Evolutionary conservation across 2,329 filamentous ascomycete genomes (phyloP).

Genomic region (Venturia aucupariae): DNA sequence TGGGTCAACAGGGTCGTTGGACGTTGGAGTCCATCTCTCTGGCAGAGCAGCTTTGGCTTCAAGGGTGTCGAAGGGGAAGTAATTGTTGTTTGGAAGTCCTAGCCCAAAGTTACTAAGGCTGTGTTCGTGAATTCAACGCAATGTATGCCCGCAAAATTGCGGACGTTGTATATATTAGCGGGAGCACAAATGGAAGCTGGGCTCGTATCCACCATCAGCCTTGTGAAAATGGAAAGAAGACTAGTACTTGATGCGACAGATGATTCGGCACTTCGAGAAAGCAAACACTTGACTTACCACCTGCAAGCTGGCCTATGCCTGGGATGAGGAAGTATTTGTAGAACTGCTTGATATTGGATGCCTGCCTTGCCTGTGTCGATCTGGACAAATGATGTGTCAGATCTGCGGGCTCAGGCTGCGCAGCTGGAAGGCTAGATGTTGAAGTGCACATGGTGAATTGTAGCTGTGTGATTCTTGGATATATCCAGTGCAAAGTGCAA

Average conservation of each 20-base stretch:
- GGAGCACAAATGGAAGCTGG: too few relatives aligned
- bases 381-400: conserved; percentile 71
- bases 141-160: too few relatives aligned
- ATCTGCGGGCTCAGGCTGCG: conserved; percentile 45
- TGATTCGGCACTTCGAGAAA: neutral
- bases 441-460: neutral
- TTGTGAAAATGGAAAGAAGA: neutral
- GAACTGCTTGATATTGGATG: conserved; percentile 66
- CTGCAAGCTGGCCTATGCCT: conserved; percentile 52
- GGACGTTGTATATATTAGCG: too few relatives aligned
- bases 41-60: conserved; percentile 71
- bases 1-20: conserved; percentile 49
- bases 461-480: neutral
- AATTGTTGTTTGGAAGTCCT: conserved; percentile 72
- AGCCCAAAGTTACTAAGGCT: too few relatives aligned
- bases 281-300: conserved; percentile 34
- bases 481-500: neutral
- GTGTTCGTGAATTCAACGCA: too few relatives aligned
- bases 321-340: conserved; percentile 73
- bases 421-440: neutral
- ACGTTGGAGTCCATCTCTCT: conserved; percentile 62
- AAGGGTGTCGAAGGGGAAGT: conserved; percentile 87
- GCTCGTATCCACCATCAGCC: neutral
- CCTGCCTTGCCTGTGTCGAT: conserved; percentile 53
- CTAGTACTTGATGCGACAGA: neutral